Percentiles rank a stretch among this genome's conserved stretches.
phyloP scores from a whole-genome alignment of 768 basidiomycete species.

The Kwoniella sp. region DNA sequence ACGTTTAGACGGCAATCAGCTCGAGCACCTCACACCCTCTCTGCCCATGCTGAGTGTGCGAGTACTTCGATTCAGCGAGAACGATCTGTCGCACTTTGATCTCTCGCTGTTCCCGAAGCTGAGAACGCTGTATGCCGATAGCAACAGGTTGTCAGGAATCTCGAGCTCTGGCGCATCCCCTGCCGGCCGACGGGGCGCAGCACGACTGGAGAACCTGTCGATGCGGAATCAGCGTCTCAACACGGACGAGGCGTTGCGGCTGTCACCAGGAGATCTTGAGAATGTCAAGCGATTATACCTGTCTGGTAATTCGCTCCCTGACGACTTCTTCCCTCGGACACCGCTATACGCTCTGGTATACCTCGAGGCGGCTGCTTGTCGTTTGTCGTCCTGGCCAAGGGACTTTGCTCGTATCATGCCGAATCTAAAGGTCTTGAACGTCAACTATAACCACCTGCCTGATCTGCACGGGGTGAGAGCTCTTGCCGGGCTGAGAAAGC shows the following conservation, averaged over 20 bases:
- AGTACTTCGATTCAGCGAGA: constrained; percentile 79
- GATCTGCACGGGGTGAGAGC: constrained; percentile 69
- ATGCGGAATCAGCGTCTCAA: constrained; percentile 71
- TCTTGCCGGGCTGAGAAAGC: constrained; percentile 68
- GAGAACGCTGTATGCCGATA: constrained; percentile 88
- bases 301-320: constrained; percentile 58
- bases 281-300: constrained; percentile 92
- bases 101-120: constrained; percentile 62
- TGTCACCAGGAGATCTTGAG: constrained; percentile 60
- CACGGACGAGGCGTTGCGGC: neutral
- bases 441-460: constrained; percentile 89
- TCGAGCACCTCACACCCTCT: constrained; percentile 55
- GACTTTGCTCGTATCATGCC: constrained; percentile 62
- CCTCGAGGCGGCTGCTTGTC: constrained; percentile 84
- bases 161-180: constrained; percentile 22
- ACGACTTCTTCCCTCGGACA: constrained; percentile 50
- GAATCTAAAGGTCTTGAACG: constrained; percentile 83
- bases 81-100: constrained; percentile 66
- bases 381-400: constrained; percentile 68
- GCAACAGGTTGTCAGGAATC: constrained; percentile 56
- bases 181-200: constrained; percentile 43
- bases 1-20: constrained; percentile 64
- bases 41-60: constrained; percentile 63
- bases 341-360: constrained; percentile 86
- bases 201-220: constrained; percentile 80